Percentiles rank a stretch among this genome's conserved stretches.
phyloP scores from a whole-genome alignment of 2,329 filamentous ascomycete species.

The Aciculosporium take region DNA sequence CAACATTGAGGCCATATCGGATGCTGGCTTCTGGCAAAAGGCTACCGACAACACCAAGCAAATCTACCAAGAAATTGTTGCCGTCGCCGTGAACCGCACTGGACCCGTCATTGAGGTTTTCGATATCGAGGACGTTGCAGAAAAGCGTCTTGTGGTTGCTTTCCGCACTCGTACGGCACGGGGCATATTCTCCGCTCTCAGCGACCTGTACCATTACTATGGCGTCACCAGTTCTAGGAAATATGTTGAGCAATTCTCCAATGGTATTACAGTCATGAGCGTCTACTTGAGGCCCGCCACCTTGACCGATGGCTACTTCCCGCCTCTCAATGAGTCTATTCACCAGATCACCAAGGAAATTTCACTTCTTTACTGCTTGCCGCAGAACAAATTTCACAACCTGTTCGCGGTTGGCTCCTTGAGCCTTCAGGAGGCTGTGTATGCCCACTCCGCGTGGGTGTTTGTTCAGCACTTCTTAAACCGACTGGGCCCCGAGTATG shows the following conservation, averaged over 20 bases:
- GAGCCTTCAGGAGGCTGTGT: slow-evolving; percentile 91
- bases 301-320: slow-evolving; percentile 42
- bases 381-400: slow-evolving; percentile 87
- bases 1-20: slow-evolving; percentile 78
- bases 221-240: slow-evolving; percentile 91
- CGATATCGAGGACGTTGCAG: slow-evolving; percentile 77
- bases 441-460: slow-evolving; percentile 94
- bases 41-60: slow-evolving; percentile 90
- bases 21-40: slow-evolving; percentile 89
- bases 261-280: slow-evolving; percentile 94
- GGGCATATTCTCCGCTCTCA: slow-evolving; percentile 88
- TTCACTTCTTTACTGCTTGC: slow-evolving; percentile 91
- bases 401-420: slow-evolving; percentile 77
- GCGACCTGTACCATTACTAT: slow-evolving; percentile 97
- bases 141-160: slow-evolving; percentile 88
- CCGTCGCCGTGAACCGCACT: slow-evolving; percentile 66
- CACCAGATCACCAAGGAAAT: slow-evolving; percentile 99
- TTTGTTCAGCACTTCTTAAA: slow-evolving; percentile 98
- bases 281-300: slow-evolving; percentile 72
- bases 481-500: slow-evolving; percentile 82
- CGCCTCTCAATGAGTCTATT: slow-evolving; percentile 84
- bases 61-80: slow-evolving; percentile 89
- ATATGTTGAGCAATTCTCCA: slow-evolving; percentile 97
- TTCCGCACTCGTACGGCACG: slow-evolving; percentile 87
- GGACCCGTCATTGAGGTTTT: slow-evolving; percentile 97